phyloP scores from a whole-genome alignment of 768 basidiomycete species.

The Kwoniella sp. region DNA sequence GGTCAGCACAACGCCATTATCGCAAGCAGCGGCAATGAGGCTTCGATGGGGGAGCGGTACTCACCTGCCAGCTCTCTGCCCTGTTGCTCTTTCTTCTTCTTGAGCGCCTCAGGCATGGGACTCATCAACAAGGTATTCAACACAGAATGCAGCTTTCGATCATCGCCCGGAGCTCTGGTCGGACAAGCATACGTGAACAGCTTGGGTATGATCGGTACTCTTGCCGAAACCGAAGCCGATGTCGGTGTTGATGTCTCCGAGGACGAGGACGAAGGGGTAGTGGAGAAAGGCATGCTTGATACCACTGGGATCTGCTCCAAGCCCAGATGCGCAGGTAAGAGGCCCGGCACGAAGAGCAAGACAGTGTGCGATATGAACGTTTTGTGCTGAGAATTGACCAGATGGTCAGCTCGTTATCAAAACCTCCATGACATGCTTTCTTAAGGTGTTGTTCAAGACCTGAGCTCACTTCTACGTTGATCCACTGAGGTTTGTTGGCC shows the following conservation, averaged over 20 bases:
- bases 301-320: slow-evolving; percentile 65
- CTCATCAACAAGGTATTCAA: slow-evolving; percentile 78
- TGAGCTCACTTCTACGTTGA: slow-evolving; percentile 71
- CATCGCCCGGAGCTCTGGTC: slow-evolving; percentile 87
- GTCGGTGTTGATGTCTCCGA: slow-evolving; percentile 55
- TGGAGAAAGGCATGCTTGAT: slow-evolving; percentile 63
- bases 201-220: slow-evolving; percentile 67
- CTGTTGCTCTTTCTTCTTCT: slow-evolving; percentile 56
- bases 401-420: not conserved
- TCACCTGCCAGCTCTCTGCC: slow-evolving; percentile 57
- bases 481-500: slow-evolving; percentile 81
- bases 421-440: too few relatives aligned
- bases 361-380: slow-evolving; percentile 76
- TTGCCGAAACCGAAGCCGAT: slow-evolving; percentile 57
- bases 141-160: slow-evolving; percentile 79
- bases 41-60: too few relatives aligned
- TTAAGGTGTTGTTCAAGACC: too few relatives aligned
- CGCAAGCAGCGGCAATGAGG: too few relatives aligned
- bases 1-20: too few relatives aligned
- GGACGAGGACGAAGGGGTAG: slow-evolving; percentile 36
- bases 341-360: slow-evolving; percentile 77
- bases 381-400: slow-evolving; percentile 63
- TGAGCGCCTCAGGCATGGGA: slow-evolving; percentile 69
- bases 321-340: slow-evolving; percentile 69
- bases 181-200: slow-evolving; percentile 90